A percentile compares a stretch with the other conserved stretches of the same genome.
phyloP scores from a whole-genome alignment of 495 filamentous ascomycete species.

The Penicillium nucicola region DNA sequence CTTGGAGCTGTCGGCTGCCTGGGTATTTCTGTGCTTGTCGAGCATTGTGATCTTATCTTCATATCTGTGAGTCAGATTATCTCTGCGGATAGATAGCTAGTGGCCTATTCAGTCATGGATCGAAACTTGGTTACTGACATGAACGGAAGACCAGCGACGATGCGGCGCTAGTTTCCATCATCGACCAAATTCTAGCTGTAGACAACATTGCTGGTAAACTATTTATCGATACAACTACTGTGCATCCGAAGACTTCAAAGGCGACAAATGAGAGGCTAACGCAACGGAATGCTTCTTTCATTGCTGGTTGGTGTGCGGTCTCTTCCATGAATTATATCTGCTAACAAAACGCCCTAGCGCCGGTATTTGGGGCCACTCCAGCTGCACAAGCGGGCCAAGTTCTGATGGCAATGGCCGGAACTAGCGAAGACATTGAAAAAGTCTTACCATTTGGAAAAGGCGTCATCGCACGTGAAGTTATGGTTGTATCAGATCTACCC shows the following conservation, averaged over 20 bases:
- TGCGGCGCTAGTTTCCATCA: not conserved
- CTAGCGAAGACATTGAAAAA: not conserved
- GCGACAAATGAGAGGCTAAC: not conserved
- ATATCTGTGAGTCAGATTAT: slow-evolving; percentile 5
- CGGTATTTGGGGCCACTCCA: slow-evolving; percentile 9
- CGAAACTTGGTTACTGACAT: not conserved
- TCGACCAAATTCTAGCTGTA: slow-evolving; percentile 3
- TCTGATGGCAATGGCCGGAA: slow-evolving; percentile 4
- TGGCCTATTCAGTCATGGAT: no score
- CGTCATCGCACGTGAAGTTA: slow-evolving; percentile 9
- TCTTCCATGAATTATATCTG: not conserved
- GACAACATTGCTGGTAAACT: slow-evolving; percentile 1
- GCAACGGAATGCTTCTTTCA: not conserved
- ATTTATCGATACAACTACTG: slow-evolving; percentile 10
- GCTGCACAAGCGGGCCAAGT: slow-evolving; percentile 4
- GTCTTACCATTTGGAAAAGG: not conserved
- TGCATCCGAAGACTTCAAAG: slow-evolving; percentile 6
- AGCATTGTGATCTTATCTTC: slow-evolving; percentile 8
- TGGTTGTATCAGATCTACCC: slow-evolving; percentile 6
- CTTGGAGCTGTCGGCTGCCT: slow-evolving; percentile 6
- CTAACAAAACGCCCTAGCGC: not conserved
- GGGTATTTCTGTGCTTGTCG: not conserved
- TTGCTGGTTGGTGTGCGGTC: not conserved
- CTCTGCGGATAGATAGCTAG: no score
- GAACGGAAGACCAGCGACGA: slow-evolving; percentile 6